These are phyloP conservation scores for Populus tremula DNA, from an alignment of 345 rosid species.

Conservation along the genomic window DNA sequence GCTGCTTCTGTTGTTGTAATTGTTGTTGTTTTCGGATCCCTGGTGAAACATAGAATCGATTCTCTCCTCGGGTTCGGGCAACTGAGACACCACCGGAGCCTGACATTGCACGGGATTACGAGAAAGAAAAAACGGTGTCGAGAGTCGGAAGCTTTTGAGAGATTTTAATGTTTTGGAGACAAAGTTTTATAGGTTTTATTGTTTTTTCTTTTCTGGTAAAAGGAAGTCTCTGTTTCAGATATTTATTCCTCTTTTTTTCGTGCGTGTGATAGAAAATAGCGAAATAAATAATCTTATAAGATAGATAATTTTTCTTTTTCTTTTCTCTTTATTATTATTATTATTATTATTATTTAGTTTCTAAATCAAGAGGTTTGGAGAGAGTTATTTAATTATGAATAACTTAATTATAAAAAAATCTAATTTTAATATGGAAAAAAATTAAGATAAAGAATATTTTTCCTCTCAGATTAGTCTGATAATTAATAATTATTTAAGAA, in stretches of 20 bases:
- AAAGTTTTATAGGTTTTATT: background rate
- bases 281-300: no score
- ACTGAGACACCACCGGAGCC: slow-evolving; percentile 34
- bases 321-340: no score
- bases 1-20: slow-evolving; percentile 41
- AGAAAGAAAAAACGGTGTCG: background rate
- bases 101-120: slow-evolving; percentile 24
- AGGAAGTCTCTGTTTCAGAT: background rate
- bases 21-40: slow-evolving; percentile 41
- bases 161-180: background rate
- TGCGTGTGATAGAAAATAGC: background rate
- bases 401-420: no score
- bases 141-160: background rate
- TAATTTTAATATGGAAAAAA: no score
- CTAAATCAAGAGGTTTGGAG: no score
- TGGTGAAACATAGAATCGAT: slow-evolving; percentile 44
- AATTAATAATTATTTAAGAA: no score
- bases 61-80: slow-evolving; percentile 36
- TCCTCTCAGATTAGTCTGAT: no score
- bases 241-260: background rate
- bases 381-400: no score
- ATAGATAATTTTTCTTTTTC: no score
- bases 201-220: background rate
- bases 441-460: no score
- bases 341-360: no score